Evolutionary conservation across 371 early-diverging fungal species (phyloP).

Genomic region (Haplosporangium sp.): DNA sequence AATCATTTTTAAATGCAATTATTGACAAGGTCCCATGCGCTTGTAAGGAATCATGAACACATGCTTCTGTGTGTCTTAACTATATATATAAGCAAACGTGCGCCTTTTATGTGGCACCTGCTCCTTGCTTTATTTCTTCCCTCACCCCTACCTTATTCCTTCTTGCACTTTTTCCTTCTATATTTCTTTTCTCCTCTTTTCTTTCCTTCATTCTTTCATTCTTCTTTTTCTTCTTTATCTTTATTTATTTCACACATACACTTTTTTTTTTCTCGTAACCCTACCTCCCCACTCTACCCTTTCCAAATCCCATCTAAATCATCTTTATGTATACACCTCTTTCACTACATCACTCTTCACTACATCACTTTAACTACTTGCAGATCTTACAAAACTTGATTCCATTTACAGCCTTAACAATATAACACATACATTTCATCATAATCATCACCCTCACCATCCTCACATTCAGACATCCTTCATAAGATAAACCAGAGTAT

Average conservation of each 20-base stretch:
- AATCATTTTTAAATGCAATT: neutral
- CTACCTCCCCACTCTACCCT: neutral
- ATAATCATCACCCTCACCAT: neutral
- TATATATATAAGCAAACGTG: neutral
- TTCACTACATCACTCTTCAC: too few relatives aligned
- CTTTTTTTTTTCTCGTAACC: neutral
- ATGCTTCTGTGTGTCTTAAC: constrained; percentile 4
- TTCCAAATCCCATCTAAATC: neutral
- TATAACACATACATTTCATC: neutral
- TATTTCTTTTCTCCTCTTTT: neutral
- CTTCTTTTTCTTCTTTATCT: neutral
- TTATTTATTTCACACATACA: neutral
- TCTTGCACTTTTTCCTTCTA: neutral
- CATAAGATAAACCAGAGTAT: neutral
- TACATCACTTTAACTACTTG: too few relatives aligned
- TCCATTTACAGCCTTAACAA: constrained; percentile 2
- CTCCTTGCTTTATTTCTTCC: neutral
- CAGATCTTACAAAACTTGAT: neutral
- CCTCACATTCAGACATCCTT: neutral
- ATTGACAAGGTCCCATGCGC: constrained; percentile 3
- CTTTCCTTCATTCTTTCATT: neutral
- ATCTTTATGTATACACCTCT: neutral
- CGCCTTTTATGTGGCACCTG: constrained; percentile 6
- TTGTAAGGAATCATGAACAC: neutral
- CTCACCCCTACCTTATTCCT: neutral